phyloP scores from a whole-genome alignment of 1,284 basidiomycete species.

The Heterobasidion irregulare region DNA sequence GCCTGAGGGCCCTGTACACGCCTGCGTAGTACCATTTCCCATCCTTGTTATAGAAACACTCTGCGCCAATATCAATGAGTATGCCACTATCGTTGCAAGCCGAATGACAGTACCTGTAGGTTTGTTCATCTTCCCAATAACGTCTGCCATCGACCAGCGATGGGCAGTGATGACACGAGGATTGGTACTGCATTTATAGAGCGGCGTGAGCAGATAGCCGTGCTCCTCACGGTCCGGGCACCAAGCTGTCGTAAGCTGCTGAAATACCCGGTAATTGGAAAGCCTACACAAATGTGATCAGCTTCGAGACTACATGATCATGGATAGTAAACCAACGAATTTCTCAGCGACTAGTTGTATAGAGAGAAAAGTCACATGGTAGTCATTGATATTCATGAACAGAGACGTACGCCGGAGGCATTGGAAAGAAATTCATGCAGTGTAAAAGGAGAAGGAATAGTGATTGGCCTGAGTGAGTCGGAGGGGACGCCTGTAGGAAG shows the following conservation, averaged over 20 bases:
- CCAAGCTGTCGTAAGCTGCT: conserved; percentile 62
- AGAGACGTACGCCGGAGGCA: conserved; percentile 41
- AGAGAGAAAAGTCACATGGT: conserved; percentile 3
- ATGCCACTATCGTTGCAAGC: not conserved
- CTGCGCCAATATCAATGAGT: conserved; percentile 24
- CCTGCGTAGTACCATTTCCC: conserved; percentile 77
- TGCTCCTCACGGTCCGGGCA: conserved; percentile 73
- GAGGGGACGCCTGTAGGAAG: conserved; percentile 53
- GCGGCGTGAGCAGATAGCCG: conserved; percentile 62
- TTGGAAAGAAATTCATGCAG: conserved; percentile 64
- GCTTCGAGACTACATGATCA: not conserved
- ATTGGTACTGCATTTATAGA: conserved; percentile 70
- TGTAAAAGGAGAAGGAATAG: conserved; percentile 51
- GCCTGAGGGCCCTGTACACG: conserved; percentile 54
- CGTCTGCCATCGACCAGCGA: conserved; percentile 55
- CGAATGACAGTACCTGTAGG: conserved; percentile 40
- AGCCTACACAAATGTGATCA: conserved; percentile 31
- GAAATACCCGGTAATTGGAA: conserved; percentile 54
- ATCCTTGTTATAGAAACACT: conserved; percentile 72
- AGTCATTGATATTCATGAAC: not conserved
- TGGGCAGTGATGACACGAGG: conserved; percentile 65
- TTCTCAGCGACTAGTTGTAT: conserved; percentile 33
- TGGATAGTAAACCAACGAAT: conserved; percentile 26
- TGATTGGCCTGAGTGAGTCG: conserved; percentile 56
- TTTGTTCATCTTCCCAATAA: conserved; percentile 44